Base-by-base conservation (phyloP, 2,329 filamentous ascomycete genomes). In the Clonostachys chloroleuca region DNA sequence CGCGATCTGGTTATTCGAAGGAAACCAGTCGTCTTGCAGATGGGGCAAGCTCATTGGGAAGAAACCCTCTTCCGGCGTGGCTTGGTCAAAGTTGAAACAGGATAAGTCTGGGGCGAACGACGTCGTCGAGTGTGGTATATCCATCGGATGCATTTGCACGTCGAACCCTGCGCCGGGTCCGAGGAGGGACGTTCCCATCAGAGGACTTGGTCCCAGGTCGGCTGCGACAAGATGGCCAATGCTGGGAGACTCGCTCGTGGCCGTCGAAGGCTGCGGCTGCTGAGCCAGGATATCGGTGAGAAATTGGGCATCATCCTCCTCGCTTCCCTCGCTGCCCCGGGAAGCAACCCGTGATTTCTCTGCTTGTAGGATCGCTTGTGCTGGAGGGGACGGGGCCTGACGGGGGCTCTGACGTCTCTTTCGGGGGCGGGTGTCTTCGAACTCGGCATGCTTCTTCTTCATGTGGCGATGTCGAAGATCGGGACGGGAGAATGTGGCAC, bases 381-480 rank as follows among this genome's bases (percentile, higher is more conserved):
- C 36, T n/a, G 36, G 36, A 39, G 36, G 36, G 7, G 36, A 39
- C 10, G 36, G 36, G 14, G 12, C 24, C 24, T 37, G 33, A 30
- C 24, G 24, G 24, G 24, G 24, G 24, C 24, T 17, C 16, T 13
- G 12, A 1, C 13, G 42, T 17, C 13, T 24, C 34, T n/a, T 30
- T 17, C 42, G 18, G 10, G 24, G 24, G 24, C 24, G 24, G 13
- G n/a, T 37, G 8, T 36, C 37, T 17, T 34, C n/a, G 30, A 35
- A 36, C 4, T 24, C 14, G 16, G 43, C 17, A 36, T 72, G 68
- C 48, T 72, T 71, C 16, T 64, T 59, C 50, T 63, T 70, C 58
- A 72, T 65, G 49, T 72, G 69, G 0, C 68, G 64, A 48, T 58
- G 55, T 16, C 65, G 64, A 5, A 72, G 52, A 49, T 72, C 69